phyloP scores from a whole-genome alignment of 371 early-diverging fungal species.

The Dichotomocladium elegans region DNA sequence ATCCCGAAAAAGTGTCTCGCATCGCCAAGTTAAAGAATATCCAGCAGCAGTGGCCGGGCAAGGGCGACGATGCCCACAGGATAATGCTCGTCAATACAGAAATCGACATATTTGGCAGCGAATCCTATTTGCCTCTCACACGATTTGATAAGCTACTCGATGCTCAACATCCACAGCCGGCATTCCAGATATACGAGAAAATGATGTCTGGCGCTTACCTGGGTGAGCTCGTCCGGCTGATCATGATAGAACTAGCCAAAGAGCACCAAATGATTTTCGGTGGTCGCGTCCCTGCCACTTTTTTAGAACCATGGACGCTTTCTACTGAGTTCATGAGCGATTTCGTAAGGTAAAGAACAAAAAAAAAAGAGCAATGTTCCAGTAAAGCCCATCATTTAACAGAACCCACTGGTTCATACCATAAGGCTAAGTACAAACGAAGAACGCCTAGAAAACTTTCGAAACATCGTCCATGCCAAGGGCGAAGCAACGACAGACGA shows the following conservation, averaged over 20 bases:
- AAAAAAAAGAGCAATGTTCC: too few species aligned
- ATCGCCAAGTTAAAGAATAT: conserved; percentile 19
- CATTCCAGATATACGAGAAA: conserved; percentile 87
- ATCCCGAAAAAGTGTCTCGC: conserved; percentile 18
- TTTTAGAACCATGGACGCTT: conserved; percentile 62
- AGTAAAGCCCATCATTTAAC: too few species aligned
- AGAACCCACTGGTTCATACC: too few species aligned
- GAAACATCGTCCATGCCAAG: too few species aligned
- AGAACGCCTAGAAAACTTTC: not conserved
- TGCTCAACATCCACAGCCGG: conserved; percentile 65
- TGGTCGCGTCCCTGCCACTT: conserved; percentile 50
- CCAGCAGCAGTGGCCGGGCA: too few species aligned
- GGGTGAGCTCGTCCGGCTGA: conserved; percentile 83
- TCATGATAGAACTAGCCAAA: conserved; percentile 60
- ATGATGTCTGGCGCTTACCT: conserved; percentile 92
- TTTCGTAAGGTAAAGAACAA: conserved; percentile 44
- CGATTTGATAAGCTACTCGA: conserved; percentile 80
- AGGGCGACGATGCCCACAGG: not conserved
- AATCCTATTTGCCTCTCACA: conserved; percentile 71
- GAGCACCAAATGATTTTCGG: conserved; percentile 60
- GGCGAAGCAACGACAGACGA: not conserved
- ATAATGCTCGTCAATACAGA: conserved; percentile 80
- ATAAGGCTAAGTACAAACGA: too few species aligned
- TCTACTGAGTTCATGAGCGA: conserved; percentile 68
- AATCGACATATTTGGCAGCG: conserved; percentile 76